Conservation (phyloP, 2,329 filamentous ascomycete species). For the Talaromyces sp. region DNA sequence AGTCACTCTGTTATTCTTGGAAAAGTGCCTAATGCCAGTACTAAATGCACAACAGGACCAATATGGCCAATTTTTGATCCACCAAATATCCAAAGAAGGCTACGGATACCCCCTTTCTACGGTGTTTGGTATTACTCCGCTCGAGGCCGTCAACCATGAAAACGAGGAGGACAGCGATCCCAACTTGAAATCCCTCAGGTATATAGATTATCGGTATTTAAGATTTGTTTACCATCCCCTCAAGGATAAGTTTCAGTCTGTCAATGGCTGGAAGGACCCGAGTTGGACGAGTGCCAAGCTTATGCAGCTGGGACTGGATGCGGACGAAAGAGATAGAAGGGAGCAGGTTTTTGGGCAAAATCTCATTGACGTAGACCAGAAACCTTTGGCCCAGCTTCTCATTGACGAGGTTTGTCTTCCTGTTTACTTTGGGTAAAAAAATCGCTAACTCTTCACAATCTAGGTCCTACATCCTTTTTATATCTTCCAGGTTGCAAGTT, state of each 20-base stretch:
- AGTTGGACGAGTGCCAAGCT: slow-evolving; percentile 72
- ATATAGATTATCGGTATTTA: slow-evolving; percentile 88
- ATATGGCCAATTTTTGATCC: slow-evolving; percentile 86
- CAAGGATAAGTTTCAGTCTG: slow-evolving; percentile 81
- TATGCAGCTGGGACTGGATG: slow-evolving; percentile 75
- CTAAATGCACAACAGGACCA: slow-evolving; percentile 59
- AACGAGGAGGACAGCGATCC: slow-evolving; percentile 69
- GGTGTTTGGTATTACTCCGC: slow-evolving; percentile 48
- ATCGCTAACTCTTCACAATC: slow-evolving; percentile 9
- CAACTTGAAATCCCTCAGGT: slow-evolving; percentile 66
- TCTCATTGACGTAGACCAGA: slow-evolving; percentile 87
- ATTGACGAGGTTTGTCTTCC: slow-evolving; percentile 67
- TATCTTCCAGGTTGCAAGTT: slow-evolving; percentile 92
- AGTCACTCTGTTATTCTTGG: slow-evolving; percentile 20
- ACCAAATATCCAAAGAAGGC: slow-evolving; percentile 56
- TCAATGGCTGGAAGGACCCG: slow-evolving; percentile 91
- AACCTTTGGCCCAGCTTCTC: slow-evolving; percentile 73
- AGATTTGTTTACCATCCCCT: slow-evolving; percentile 86
- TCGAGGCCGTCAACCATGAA: slow-evolving; percentile 57
- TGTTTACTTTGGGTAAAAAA: neutral
- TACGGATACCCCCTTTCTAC: slow-evolving; percentile 62
- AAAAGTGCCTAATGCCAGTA: slow-evolving; percentile 1
- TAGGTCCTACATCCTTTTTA: slow-evolving; percentile 96
- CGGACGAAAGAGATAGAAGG: slow-evolving; percentile 77
- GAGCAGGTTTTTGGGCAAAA: slow-evolving; percentile 87